A percentile compares a stretch with the other conserved stretches of the same genome.
Evolutionary conservation across 2,329 filamentous ascomycete genomes (phyloP).

Genomic region (Juglanconis juglandina): DNA sequence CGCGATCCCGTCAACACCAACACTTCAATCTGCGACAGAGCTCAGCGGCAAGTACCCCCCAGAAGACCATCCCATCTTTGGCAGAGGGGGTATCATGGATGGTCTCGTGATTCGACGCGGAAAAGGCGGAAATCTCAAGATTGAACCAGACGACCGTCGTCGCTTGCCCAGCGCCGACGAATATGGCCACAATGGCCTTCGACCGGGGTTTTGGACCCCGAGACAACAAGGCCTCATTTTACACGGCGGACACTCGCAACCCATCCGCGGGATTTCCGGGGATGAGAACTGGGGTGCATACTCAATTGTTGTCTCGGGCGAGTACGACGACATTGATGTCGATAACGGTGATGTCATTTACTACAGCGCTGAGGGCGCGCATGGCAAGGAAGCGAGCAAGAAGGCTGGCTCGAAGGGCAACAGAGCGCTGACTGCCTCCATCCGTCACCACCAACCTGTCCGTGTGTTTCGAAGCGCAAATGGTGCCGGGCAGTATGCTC

Average conservation of each 20-base stretch:
- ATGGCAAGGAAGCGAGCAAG: slow-evolving; percentile 4
- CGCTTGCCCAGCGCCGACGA: slow-evolving; percentile 16
- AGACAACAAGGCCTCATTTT: slow-evolving; percentile 46
- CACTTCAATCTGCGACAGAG: not conserved
- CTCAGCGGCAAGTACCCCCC: slow-evolving; percentile 17
- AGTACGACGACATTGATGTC: slow-evolving; percentile 25
- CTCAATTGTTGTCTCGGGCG: slow-evolving; percentile 49
- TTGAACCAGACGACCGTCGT: slow-evolving; percentile 16
- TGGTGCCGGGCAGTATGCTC: slow-evolving; percentile 15
- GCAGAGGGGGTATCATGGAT: slow-evolving; percentile 28
- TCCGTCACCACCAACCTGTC: slow-evolving; percentile 18
- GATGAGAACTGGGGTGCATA: slow-evolving; percentile 42
- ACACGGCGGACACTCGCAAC: slow-evolving; percentile 50
- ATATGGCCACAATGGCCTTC: slow-evolving; percentile 32
- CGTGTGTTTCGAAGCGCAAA: slow-evolving; percentile 29
- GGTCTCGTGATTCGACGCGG: slow-evolving; percentile 20
- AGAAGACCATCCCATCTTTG: slow-evolving; percentile 28
- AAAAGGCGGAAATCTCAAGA: not conserved
- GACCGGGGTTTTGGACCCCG: slow-evolving; percentile 50
- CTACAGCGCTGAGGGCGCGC: slow-evolving; percentile 25
- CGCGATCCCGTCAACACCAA: not conserved
- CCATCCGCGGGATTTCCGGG: slow-evolving; percentile 50
- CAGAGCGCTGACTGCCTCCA: slow-evolving; percentile 22
- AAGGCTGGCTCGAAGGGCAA: slow-evolving; percentile 16
- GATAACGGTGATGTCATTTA: slow-evolving; percentile 26